phyloP scores from a whole-genome alignment of 2,329 filamentous ascomycete species.

The Sclerotinia minor region DNA sequence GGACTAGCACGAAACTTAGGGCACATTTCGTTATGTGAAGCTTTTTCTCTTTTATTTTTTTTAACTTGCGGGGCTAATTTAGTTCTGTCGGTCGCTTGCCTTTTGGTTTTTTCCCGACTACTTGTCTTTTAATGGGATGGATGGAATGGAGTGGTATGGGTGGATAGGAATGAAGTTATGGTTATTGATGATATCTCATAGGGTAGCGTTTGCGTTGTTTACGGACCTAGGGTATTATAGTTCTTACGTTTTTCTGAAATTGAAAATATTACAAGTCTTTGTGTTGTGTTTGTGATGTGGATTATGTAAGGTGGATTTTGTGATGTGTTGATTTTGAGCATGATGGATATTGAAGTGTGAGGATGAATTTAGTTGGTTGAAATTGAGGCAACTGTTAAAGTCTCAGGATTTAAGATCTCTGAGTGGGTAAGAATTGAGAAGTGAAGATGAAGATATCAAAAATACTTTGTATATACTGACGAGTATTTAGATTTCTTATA shows the following conservation, averaged over 20 bases:
- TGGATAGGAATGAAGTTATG: slow-evolving; percentile 8
- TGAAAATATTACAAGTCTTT: not conserved
- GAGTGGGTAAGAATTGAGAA: too few relatives aligned
- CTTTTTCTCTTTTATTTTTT: slow-evolving; percentile 10
- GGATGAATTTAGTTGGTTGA: too few relatives aligned
- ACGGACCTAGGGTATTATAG: slow-evolving; percentile 5
- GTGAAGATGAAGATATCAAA: too few relatives aligned
- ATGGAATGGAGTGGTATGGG: not conserved
- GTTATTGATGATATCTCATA: slow-evolving; percentile 13
- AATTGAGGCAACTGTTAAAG: too few relatives aligned
- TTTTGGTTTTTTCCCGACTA: slow-evolving; percentile 4
- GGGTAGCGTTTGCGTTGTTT: slow-evolving; percentile 11
- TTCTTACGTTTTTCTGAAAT: slow-evolving; percentile 7
- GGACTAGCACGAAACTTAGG: not conserved
- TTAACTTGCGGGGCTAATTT: not conserved
- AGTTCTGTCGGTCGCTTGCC: slow-evolving; percentile 10
- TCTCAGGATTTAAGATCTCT: too few relatives aligned
- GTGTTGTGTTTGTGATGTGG: too few relatives aligned
- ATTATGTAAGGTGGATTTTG: too few relatives aligned
- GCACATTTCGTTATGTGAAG: slow-evolving; percentile 5
- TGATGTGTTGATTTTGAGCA: not conserved
- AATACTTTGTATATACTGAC: too few relatives aligned
- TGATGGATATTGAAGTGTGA: too few relatives aligned
- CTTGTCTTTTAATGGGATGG: slow-evolving; percentile 7
- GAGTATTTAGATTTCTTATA: too few relatives aligned